phyloP scores from a whole-genome alignment of 192 early-diverging fungal species.

The Thamnidium elegans region DNA sequence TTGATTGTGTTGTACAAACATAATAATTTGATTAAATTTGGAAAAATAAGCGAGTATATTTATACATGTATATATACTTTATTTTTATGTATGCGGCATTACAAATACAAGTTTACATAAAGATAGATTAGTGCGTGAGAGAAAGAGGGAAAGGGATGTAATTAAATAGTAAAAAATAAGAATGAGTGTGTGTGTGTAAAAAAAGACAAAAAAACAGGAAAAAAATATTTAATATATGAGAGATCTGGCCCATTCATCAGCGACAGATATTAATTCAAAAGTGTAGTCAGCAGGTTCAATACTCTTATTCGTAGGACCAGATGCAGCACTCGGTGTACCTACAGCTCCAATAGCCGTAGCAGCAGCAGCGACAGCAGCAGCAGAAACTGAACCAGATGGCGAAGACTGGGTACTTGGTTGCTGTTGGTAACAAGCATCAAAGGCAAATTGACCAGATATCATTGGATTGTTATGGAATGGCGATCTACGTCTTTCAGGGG shows the following conservation, averaged over 20 bases:
- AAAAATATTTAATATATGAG: slow-evolving; percentile 14
- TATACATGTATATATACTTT: no score
- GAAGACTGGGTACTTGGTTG: slow-evolving; percentile 1
- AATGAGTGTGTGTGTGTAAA: neutral
- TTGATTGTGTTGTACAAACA: no score
- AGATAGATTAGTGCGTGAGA: no score
- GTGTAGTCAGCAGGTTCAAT: slow-evolving; percentile 38
- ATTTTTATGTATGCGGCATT: no score
- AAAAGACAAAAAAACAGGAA: neutral
- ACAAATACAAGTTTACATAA: no score
- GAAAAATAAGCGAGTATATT: no score
- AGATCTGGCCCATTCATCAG: slow-evolving; percentile 34
- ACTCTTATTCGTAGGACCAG: slow-evolving; percentile 17
- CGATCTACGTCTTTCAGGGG: slow-evolving; percentile 9
- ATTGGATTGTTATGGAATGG: slow-evolving; percentile 12
- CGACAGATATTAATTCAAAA: slow-evolving; percentile 38
- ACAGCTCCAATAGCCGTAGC: slow-evolving; percentile 22
- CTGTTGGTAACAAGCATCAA: slow-evolving; percentile 3
- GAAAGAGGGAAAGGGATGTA: no score
- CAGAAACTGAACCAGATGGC: slow-evolving; percentile 3
- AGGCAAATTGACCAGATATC: slow-evolving; percentile 8
- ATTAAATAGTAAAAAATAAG: neutral
- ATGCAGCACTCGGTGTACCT: slow-evolving; percentile 12
- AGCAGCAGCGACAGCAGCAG: slow-evolving; percentile 15
- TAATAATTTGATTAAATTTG: no score